These are phyloP conservation scores for Rasamsonia emersonii DNA, from an alignment of 2,329 filamentous ascomycete species.

Conservation along the genomic window DNA sequence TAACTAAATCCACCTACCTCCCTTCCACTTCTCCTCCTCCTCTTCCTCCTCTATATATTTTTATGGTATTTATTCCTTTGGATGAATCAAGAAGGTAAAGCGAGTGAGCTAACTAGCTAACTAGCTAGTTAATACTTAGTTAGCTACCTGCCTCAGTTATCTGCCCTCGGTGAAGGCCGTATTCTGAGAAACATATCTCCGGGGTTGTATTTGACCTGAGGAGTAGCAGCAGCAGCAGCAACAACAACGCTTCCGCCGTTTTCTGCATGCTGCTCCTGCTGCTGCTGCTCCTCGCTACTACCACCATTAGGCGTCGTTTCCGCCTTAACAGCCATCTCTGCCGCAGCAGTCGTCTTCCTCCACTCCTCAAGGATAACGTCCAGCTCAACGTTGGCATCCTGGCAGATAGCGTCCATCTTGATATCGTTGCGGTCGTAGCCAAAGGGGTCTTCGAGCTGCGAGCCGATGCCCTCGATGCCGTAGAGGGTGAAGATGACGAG, in stretches of 20 bases:
- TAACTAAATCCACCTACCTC: too few relatives aligned
- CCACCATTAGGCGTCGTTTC: not conserved
- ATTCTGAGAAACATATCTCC: slow-evolving; percentile 4
- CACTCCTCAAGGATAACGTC: slow-evolving; percentile 52
- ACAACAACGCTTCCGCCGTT: too few relatives aligned
- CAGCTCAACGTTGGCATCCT: slow-evolving; percentile 51
- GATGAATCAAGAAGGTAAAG: too few relatives aligned
- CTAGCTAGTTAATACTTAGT: too few relatives aligned
- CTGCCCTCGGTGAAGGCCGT: not conserved
- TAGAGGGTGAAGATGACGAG: slow-evolving; percentile 57
- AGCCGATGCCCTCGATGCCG: slow-evolving; percentile 55
- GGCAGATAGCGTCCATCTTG: slow-evolving; percentile 58
- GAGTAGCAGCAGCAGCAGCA: too few relatives aligned
- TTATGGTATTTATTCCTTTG: too few relatives aligned
- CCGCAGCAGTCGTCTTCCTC: slow-evolving; percentile 25
- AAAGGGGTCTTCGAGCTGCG: slow-evolving; percentile 58
- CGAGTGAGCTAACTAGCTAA: too few relatives aligned
- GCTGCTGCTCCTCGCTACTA: too few relatives aligned
- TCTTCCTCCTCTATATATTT: too few relatives aligned
- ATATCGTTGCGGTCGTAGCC: slow-evolving; percentile 59
- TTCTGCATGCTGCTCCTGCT: too few relatives aligned
- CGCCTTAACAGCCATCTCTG: slow-evolving; percentile 1
- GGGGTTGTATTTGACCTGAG: slow-evolving; percentile 3
- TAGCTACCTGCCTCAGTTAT: too few relatives aligned
- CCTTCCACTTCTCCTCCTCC: too few relatives aligned